phyloP scores from a whole-genome alignment of 164 flowering plant genomes.

The Vitis amurensis region DNA sequence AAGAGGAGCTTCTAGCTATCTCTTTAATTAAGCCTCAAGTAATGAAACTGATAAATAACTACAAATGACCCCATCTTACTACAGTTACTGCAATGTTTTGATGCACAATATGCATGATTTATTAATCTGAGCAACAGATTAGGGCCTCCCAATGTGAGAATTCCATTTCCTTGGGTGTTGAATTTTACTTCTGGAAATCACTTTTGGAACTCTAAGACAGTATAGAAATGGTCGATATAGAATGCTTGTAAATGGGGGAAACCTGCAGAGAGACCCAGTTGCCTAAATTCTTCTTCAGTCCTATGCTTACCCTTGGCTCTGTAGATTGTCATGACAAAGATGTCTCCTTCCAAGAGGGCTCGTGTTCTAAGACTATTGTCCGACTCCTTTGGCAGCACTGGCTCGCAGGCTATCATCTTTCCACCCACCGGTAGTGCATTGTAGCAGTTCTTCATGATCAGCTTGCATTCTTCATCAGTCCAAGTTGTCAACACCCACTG shows the following conservation, averaged over 20 bases:
- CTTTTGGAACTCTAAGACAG: slow-evolving; percentile 62
- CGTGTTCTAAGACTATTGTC: slow-evolving; percentile 68
- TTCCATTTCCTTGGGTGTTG: no score
- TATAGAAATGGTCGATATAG: slow-evolving; percentile 56
- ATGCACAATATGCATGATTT: no score
- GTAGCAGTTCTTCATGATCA: slow-evolving; percentile 66
- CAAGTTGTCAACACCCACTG: slow-evolving; percentile 79
- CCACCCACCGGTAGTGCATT: slow-evolving; percentile 66
- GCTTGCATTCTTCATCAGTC: slow-evolving; percentile 69
- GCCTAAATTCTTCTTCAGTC: slow-evolving; percentile 59
- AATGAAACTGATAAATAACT: no score
- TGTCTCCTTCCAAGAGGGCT: slow-evolving; percentile 65
- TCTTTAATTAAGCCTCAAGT: no score
- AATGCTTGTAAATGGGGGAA: slow-evolving; percentile 50
- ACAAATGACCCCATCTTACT: no score
- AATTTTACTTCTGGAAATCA: slow-evolving; percentile 11
- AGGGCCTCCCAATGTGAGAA: no score
- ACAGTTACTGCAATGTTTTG: no score
- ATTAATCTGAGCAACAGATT: no score
- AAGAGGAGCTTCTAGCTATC: no score
- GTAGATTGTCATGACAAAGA: slow-evolving; percentile 75
- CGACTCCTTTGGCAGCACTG: slow-evolving; percentile 53
- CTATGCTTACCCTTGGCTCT: slow-evolving; percentile 64
- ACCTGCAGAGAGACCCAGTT: slow-evolving; percentile 55
- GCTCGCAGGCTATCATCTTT: slow-evolving; percentile 77